These are phyloP conservation scores for Exophiala oligosperma DNA, from an alignment of 2,329 filamentous ascomycete species.

Conservation along the genomic window DNA sequence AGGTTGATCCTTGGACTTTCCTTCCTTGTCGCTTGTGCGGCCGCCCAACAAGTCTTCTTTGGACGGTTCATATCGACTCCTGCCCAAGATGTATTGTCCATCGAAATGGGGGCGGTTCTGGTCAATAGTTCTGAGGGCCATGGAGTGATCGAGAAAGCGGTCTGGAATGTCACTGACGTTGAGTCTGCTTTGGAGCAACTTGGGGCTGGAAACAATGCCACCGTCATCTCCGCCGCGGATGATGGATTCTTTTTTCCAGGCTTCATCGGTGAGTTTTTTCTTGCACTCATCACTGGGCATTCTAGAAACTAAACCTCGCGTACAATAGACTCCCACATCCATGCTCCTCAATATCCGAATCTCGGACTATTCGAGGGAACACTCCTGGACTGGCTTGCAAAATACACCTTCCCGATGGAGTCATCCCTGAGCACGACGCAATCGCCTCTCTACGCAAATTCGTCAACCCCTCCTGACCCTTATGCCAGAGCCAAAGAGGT, in stretches of 20 bases:
- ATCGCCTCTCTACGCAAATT: conserved; percentile 20
- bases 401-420: conserved; percentile 93
- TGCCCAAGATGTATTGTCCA: conserved; percentile 9
- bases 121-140: conserved; percentile 12
- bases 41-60: conserved; percentile 12
- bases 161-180: conserved; percentile 8
- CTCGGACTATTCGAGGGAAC: conserved; percentile 92
- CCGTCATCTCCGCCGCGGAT: conserved; percentile 5
- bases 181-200: background rate
- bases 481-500: conserved; percentile 64
- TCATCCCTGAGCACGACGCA: conserved; percentile 59
- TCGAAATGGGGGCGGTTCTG: conserved; percentile 13
- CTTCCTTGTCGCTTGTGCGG: no score
- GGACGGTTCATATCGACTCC: conserved; percentile 25
- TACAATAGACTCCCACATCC: conserved; percentile 62
- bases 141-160: conserved; percentile 7
- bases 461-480: conserved; percentile 34
- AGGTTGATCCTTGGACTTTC: no score
- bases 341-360: conserved; percentile 94
- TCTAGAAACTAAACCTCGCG: background rate
- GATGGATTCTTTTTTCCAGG: conserved; percentile 9
- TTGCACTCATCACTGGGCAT: background rate
- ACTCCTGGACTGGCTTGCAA: conserved; percentile 88
- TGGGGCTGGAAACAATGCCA: background rate
- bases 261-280: background rate